A percentile compares a stretch with the other conserved stretches of the same genome.
Conservation (phyloP, 352 stramenopile genomes). For the Globisporangium lucens region DNA sequence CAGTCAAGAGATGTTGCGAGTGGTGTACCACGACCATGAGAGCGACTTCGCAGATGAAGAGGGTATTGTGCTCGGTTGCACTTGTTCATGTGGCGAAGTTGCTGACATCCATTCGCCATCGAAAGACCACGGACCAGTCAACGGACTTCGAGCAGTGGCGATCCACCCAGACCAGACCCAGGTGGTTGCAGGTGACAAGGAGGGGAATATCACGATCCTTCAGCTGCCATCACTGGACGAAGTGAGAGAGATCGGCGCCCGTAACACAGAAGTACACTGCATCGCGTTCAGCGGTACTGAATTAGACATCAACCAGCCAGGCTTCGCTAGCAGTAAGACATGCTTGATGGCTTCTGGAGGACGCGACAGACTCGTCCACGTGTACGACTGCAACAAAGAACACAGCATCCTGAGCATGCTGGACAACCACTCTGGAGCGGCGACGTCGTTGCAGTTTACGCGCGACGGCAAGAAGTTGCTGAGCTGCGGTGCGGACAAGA, state of each 20-base stretch:
- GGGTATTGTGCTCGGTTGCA: slow-evolving; percentile 48
- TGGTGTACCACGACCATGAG: slow-evolving; percentile 60
- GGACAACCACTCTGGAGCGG: slow-evolving; percentile 71
- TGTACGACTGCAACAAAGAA: slow-evolving; percentile 61
- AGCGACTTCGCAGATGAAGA: slow-evolving; percentile 42
- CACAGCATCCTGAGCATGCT: slow-evolving; percentile 47
- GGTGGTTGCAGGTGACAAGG: slow-evolving; percentile 64
- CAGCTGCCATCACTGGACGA: slow-evolving; percentile 34
- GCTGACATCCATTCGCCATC: slow-evolving; percentile 43
- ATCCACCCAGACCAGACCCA: slow-evolving; percentile 60
- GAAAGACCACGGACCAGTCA: slow-evolving; percentile 32
- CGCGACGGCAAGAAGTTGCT: slow-evolving; percentile 62
- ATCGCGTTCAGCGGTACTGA: slow-evolving; percentile 42
- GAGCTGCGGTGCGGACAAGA: slow-evolving; percentile 70
- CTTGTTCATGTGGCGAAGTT: slow-evolving; percentile 38
- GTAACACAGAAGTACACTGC: slow-evolving; percentile 75
- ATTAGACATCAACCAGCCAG: background rate
- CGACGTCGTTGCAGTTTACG: slow-evolving; percentile 69
- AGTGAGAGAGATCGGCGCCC: slow-evolving; percentile 41
- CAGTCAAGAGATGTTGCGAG: slow-evolving; percentile 67
- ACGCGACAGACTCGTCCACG: slow-evolving; percentile 75
- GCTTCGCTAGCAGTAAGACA: background rate
- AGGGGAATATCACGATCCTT: slow-evolving; percentile 64
- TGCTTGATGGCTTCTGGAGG: slow-evolving; percentile 67
- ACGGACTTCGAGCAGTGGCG: slow-evolving; percentile 38